Evolutionary conservation across 192 early-diverging fungal genomes (phyloP).

Genomic region (Dissophora ornata): DNA sequence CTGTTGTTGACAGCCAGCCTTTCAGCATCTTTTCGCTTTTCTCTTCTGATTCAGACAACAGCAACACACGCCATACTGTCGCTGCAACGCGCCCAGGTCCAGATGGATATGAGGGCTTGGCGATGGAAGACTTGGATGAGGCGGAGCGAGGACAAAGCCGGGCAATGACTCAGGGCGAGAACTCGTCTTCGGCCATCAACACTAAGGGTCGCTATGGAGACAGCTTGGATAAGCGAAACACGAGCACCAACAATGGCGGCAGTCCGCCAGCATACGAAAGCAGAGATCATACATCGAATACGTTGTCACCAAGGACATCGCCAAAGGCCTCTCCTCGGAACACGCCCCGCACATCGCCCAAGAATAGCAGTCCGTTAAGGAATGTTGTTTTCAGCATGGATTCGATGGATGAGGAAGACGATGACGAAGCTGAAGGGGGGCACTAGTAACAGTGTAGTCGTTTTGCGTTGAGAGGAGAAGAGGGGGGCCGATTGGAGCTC

Average conservation of each 20-base stretch:
- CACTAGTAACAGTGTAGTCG: neutral
- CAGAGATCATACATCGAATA: conserved; percentile 27
- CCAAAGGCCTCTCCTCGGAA: conserved; percentile 9
- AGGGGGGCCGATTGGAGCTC: no score
- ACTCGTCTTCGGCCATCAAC: neutral
- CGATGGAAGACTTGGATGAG: conserved; percentile 43
- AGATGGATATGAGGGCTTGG: conserved; percentile 40
- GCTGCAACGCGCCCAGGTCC: conserved; percentile 17
- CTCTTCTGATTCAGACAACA: conserved; percentile 16
- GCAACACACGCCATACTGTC: neutral
- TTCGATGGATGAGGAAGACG: conserved; percentile 33
- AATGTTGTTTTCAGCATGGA: conserved; percentile 50
- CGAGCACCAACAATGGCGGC: conserved; percentile 2
- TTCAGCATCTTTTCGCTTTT: conserved; percentile 24
- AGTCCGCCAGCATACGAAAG: conserved; percentile 12
- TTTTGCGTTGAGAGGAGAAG: no score
- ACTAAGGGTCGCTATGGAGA: neutral
- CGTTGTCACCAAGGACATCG: conserved; percentile 7
- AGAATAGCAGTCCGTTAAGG: conserved; percentile 41
- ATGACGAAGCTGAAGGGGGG: neutral
- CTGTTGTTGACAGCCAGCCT: neutral
- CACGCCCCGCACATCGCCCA: conserved; percentile 29
- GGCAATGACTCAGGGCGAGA: conserved; percentile 8
- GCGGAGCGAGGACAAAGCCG: conserved; percentile 45
- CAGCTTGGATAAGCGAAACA: conserved; percentile 1